A percentile compares a stretch with the other conserved stretches of the same genome.
These are phyloP conservation scores for Macrolepiota albuminosa DNA, from an alignment of 768 basidiomycete genomes.

Conservation along the genomic window DNA sequence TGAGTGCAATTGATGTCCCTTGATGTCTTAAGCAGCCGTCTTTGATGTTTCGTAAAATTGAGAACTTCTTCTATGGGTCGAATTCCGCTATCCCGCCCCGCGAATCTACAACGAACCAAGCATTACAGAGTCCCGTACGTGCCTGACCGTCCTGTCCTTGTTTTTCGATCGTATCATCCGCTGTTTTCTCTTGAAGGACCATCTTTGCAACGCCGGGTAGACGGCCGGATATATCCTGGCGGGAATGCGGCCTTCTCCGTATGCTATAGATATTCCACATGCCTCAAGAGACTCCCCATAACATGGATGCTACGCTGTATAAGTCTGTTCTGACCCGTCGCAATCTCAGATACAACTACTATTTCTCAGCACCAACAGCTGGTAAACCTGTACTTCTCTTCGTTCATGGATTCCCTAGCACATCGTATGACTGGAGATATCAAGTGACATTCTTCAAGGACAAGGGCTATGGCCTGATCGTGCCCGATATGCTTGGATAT, in stretches of 20 bases:
- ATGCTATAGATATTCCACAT: not conserved
- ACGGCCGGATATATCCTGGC: not conserved
- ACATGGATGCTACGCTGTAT: conserved; percentile 18
- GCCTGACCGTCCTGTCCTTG: too few species aligned
- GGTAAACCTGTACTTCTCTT: conserved; percentile 34
- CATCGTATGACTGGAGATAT: conserved; percentile 36
- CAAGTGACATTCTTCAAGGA: conserved; percentile 33
- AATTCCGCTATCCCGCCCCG: too few species aligned
- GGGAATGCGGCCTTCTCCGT: not conserved
- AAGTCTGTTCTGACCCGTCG: conserved; percentile 26
- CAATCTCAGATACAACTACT: conserved; percentile 33
- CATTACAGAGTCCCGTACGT: not conserved
- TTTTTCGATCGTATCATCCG: too few species aligned
- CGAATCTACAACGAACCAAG: too few species aligned
- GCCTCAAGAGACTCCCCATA: not conserved
- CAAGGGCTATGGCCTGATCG: conserved; percentile 40
- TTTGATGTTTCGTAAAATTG: not conserved
- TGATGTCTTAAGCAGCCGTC: too few species aligned
- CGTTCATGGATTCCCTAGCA: conserved; percentile 41
- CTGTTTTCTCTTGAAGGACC: not conserved
- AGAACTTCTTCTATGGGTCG: not conserved
- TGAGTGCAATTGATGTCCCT: not conserved
- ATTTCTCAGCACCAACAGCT: conserved; percentile 19
- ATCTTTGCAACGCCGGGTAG: not conserved
- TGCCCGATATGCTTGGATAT: conserved; percentile 49